Conservation (phyloP, 1,139 yeast genomes). For the Zygosaccharomyces pseudobailii region DNA sequence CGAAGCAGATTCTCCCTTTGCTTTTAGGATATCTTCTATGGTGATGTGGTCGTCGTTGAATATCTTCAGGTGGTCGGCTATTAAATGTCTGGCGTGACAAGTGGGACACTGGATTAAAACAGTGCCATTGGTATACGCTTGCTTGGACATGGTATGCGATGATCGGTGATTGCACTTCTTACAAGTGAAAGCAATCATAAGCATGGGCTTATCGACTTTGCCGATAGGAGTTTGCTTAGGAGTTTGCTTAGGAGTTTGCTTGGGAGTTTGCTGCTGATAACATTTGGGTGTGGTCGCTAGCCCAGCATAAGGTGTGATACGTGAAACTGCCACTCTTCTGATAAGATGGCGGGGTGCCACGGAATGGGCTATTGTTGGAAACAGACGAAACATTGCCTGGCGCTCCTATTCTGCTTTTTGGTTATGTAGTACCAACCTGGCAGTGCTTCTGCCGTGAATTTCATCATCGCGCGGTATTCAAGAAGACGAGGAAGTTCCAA, state of each 20-base stretch:
- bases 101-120: conserved; percentile 91
- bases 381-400: not conserved
- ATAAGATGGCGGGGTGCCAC: not conserved
- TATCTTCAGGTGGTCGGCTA: conserved; percentile 86
- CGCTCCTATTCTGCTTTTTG: too few species aligned
- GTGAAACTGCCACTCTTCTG: not conserved
- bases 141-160: conserved; percentile 83
- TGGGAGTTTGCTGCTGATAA: conserved; percentile 1
- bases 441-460: not conserved
- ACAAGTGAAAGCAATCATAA: conserved; percentile 90
- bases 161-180: conserved; percentile 82
- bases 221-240: conserved; percentile 2
- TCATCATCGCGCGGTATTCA: not conserved
- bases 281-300: not conserved
- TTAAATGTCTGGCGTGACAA: conserved; percentile 80
- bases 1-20: conserved; percentile 70
- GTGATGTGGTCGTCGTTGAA: conserved; percentile 69
- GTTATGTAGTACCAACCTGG: too few species aligned
- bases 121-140: conserved; percentile 82
- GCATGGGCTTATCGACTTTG: conserved; percentile 62
- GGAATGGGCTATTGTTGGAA: not conserved
- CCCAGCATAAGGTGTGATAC: not conserved
- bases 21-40: conserved; percentile 71
- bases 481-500: too few species aligned
- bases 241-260: not conserved